phyloP scores from a whole-genome alignment of 305 asterid species.

The Fraxinus floribunda region DNA sequence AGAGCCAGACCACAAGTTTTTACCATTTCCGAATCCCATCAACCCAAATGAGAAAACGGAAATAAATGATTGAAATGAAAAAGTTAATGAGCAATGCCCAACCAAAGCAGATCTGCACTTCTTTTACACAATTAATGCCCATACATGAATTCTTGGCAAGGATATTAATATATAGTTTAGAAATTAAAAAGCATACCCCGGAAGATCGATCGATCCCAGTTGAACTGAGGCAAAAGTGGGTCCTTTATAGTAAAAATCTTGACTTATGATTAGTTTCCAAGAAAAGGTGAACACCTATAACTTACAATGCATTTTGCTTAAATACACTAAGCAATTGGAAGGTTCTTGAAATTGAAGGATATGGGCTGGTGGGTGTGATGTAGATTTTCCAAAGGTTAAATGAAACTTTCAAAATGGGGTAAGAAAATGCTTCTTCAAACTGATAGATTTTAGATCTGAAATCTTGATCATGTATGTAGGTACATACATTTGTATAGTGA shows the following conservation, averaged over 20 bases:
- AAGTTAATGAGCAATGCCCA: slow-evolving; percentile 2
- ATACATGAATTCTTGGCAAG: slow-evolving; percentile 17
- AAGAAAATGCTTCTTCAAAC: too few relatives aligned
- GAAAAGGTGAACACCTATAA: slow-evolving; percentile 35
- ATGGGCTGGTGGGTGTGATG: too few relatives aligned
- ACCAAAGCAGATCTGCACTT: slow-evolving; percentile 24
- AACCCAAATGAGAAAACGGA: not conserved
- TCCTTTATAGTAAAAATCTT: too few relatives aligned
- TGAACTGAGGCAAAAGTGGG: too few relatives aligned
- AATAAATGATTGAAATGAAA: not conserved
- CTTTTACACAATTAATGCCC: not conserved
- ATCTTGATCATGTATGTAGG: too few relatives aligned
- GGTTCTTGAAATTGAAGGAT: too few relatives aligned
- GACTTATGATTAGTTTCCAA: slow-evolving; percentile 5
- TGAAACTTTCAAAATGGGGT: too few relatives aligned
- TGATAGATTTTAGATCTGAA: too few relatives aligned
- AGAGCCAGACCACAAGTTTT: not conserved
- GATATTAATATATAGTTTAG: slow-evolving; percentile 13
- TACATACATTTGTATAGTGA: too few relatives aligned
- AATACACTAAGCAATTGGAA: not conserved
- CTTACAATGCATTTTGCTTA: slow-evolving; percentile 22
- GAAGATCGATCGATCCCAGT: too few relatives aligned
- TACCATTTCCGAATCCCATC: not conserved
- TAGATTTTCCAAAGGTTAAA: too few relatives aligned
- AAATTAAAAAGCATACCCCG: not conserved